phyloP scores from a whole-genome alignment of 2,329 filamentous ascomycete genomes.

The Arthrobotrys entomopaga region DNA sequence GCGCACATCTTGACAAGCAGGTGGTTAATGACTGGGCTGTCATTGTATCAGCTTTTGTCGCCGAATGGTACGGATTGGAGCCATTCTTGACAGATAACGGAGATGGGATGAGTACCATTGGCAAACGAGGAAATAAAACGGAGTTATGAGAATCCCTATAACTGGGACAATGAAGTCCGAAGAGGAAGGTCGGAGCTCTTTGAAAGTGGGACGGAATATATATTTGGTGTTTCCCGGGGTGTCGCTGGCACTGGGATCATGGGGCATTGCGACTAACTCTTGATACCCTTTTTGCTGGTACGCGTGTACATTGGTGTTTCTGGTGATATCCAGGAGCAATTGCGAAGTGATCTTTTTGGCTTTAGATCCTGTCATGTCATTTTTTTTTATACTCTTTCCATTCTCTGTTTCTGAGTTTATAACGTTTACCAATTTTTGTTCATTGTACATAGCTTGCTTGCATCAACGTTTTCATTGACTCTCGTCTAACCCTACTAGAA shows the following conservation, averaged over 20 bases:
- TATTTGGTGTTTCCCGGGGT: neutral
- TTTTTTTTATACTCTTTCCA: neutral
- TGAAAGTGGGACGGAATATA: neutral
- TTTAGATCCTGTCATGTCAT: neutral
- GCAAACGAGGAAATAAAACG: conserved; percentile 53
- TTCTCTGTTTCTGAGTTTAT: neutral
- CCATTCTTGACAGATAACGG: conserved; percentile 64
- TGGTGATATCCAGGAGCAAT: neutral
- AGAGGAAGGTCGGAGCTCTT: too few species aligned
- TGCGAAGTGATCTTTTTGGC: neutral
- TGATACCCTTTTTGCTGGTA: neutral
- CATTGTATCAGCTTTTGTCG: conserved; percentile 83
- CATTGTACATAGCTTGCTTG: too few species aligned
- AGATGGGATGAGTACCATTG: conserved; percentile 43
- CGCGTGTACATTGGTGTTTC: neutral
- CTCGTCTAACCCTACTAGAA: too few species aligned
- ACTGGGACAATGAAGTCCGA: too few species aligned
- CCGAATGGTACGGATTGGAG: conserved; percentile 91
- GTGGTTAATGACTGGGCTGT: conserved; percentile 88
- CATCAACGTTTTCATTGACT: too few species aligned
- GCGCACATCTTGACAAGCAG: conserved; percentile 79
- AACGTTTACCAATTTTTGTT: too few species aligned
- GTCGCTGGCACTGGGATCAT: neutral
- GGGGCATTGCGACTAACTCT: neutral
- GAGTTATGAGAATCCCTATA: conserved; percentile 24